Evolutionary conservation across 768 basidiomycete species (phyloP).

Genomic region (Goffeauzyma gilvescens): DNA sequence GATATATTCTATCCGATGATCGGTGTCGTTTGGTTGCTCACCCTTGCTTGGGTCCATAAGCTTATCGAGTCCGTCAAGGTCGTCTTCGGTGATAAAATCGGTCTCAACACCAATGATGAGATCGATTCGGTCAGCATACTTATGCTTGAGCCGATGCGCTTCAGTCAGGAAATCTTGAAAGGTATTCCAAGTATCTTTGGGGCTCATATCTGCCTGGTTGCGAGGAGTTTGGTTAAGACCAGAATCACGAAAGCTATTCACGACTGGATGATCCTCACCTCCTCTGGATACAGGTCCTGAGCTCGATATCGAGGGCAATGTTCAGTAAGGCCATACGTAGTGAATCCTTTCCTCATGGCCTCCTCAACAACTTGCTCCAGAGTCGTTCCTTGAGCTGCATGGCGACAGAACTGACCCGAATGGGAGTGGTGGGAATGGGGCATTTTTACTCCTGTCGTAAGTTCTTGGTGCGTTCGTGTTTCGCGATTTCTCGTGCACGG

Average conservation of each 20-base stretch:
- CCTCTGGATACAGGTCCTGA: constrained; percentile 82
- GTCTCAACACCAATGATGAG: constrained; percentile 84
- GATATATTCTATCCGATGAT: constrained; percentile 54
- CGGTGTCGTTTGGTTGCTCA: constrained; percentile 33
- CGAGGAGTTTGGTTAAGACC: not conserved
- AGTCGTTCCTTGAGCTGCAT: constrained; percentile 46
- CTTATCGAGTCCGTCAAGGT: constrained; percentile 42
- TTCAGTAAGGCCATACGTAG: constrained; percentile 70
- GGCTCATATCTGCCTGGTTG: constrained; percentile 40
- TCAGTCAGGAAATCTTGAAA: constrained; percentile 59
- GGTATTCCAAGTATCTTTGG: constrained; percentile 41
- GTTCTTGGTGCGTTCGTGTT: no score
- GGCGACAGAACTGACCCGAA: constrained; percentile 83
- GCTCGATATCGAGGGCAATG: constrained; percentile 74
- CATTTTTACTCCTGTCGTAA: constrained; percentile 11
- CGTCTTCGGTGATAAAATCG: constrained; percentile 56
- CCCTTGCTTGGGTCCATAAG: constrained; percentile 34
- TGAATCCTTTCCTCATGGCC: constrained; percentile 61
- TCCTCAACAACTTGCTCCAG: constrained; percentile 64
- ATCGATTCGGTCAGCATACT: constrained; percentile 47
- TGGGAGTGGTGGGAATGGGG: constrained; percentile 55
- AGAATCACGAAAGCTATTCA: not conserved
- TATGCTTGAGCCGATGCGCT: constrained; percentile 53
- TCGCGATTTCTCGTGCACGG: no score
- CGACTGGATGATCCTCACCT: constrained; percentile 40